Base-by-base conservation (phyloP, 2,329 filamentous ascomycete species). In the Shiraia sp. region DNA sequence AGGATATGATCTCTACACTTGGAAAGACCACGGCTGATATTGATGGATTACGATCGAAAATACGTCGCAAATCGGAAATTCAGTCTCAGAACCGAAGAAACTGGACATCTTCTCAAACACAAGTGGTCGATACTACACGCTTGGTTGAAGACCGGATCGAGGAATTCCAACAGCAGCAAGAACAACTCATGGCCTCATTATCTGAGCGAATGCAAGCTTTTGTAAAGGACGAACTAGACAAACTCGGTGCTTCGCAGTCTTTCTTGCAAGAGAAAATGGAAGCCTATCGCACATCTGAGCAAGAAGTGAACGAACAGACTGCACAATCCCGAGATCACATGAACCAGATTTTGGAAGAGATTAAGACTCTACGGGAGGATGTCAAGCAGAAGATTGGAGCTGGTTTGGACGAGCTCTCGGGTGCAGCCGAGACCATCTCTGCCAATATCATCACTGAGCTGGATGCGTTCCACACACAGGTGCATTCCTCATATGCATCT, bases 291-390 rank as follows among this genome's bases (percentile, higher is more conserved):
- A 75, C 78, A 13, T 88, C 87, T 0, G 84, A 86, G 65, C 75
- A 77, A 36, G 81, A 87, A 53, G 79, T 95, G 12, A 78, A 87
- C 39, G 75, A 80, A 29, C 84, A 87, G 58, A 87, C 84, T 41
- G 75, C 79, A 16, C 76, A 79, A 48, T 86, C 90, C 2, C 88
- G 87, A 59, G 83, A 91, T 33, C 87, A 91, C 42, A 90, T 96
- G 88, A 91, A 96, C 57, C 76, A 81, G n/a, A 86, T 96, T 2
- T 77, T 99, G 8, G 88, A 93, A 59, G 92, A 95, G 65, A 96
- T 97, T 66, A 91, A 91, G 65, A 83, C 81, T n/a, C 78, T 97
- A 16, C 83, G 92, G 15, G 88, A 96, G 65, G 85, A 88, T 38
- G 89, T 97, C 36, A 96, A 96, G 74, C 77, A 81, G 34, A 86